Evolutionary conservation across 805 yeast genomes (phyloP).

Genomic region (Lipomyces sp.): DNA sequence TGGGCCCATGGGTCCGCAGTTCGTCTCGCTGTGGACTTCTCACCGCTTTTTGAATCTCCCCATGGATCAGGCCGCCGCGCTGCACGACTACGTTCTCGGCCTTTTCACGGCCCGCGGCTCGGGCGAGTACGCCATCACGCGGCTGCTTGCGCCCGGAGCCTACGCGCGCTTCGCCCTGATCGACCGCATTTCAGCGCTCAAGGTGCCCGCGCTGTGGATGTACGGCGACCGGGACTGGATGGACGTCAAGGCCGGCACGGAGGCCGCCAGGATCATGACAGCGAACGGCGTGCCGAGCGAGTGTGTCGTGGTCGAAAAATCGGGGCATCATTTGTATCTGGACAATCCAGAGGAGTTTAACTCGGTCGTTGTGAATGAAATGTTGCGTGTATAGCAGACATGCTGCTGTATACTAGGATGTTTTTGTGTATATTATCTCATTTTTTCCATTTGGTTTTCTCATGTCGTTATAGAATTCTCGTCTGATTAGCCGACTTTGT

Average conservation of each 20-base stretch:
- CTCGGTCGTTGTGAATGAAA: constrained; percentile 13
- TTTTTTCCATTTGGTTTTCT: too few species aligned
- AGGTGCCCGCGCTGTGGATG: constrained; percentile 71
- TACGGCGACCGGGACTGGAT: constrained; percentile 82
- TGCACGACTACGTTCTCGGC: constrained; percentile 78
- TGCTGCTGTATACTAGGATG: too few species aligned
- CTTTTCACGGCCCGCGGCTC: constrained; percentile 86
- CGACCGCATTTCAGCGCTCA: constrained; percentile 49
- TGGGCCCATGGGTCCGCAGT: constrained; percentile 77
- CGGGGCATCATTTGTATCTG: constrained; percentile 75
- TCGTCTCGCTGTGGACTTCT: constrained; percentile 86
- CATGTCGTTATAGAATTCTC: too few species aligned
- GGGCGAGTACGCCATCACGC: constrained; percentile 88
- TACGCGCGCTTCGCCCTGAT: constrained; percentile 73
- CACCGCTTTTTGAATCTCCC: constrained; percentile 67
- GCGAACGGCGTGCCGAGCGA: constrained; percentile 33
- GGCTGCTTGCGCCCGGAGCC: constrained; percentile 86
- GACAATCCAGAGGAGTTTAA: constrained; percentile 61
- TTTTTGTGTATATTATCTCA: not conserved
- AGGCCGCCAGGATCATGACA: constrained; percentile 35
- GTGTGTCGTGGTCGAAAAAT: constrained; percentile 43
- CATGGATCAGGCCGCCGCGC: constrained; percentile 45
- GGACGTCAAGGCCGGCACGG: constrained; percentile 44
- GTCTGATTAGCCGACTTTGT: too few species aligned
- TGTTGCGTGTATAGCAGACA: not conserved